Evolutionary conservation across 805 yeast genomes (phyloP).

Genomic region (Monosporozyma unispora): DNA sequence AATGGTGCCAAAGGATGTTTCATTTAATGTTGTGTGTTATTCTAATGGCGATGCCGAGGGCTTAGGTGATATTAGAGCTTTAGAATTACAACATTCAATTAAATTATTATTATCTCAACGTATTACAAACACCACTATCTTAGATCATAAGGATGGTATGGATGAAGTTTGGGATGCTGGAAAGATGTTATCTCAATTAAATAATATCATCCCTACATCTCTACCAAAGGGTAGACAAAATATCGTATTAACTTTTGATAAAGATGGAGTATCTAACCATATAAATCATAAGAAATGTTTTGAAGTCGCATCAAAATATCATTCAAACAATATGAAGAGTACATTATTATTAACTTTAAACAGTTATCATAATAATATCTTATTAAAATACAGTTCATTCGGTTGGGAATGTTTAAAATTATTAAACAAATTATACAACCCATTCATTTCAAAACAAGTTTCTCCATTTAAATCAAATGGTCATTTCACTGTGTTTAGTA

Average conservation of each 20-base stretch:
- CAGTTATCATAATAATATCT: slow-evolving; percentile 8
- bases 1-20: slow-evolving; percentile 8
- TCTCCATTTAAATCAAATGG: background rate
- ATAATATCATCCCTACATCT: slow-evolving; percentile 1
- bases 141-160: slow-evolving; percentile 61
- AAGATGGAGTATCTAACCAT: slow-evolving; percentile 73
- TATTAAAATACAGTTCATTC: slow-evolving; percentile 21
- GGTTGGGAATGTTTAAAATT: slow-evolving; percentile 6
- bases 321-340: background rate
- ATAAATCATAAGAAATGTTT: slow-evolving; percentile 70
- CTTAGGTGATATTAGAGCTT: slow-evolving; percentile 51
- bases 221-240: background rate
- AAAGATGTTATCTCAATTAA: slow-evolving; percentile 14
- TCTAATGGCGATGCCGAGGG: slow-evolving; percentile 74
- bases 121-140: slow-evolving; percentile 15
- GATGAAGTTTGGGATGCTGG: slow-evolving; percentile 49
- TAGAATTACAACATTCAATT: slow-evolving; percentile 42
- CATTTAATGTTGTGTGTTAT: slow-evolving; percentile 54
- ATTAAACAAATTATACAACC: background rate
- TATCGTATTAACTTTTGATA: slow-evolving; percentile 67
- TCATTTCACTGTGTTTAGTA: slow-evolving; percentile 24
- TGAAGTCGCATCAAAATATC: slow-evolving; percentile 35
- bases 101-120: slow-evolving; percentile 13
- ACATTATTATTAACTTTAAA: slow-evolving; percentile 2
- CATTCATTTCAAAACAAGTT: background rate